Conservation (phyloP, 129 eudicot genomes). For the Escallonia rubra region DNA sequence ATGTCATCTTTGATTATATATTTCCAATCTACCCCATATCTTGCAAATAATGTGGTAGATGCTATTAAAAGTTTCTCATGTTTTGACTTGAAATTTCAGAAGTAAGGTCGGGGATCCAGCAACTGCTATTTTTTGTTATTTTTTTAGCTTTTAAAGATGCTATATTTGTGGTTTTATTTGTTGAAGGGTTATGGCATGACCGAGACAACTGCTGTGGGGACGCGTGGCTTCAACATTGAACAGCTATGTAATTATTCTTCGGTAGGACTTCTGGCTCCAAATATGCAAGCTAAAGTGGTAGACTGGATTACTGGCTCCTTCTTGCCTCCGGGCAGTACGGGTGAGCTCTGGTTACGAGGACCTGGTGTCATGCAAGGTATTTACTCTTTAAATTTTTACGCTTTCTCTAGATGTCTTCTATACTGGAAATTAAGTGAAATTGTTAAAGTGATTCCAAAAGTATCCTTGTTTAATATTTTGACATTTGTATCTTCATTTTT, state of each 20-base stretch:
- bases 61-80: background rate
- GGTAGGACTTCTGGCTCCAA: constrained; percentile 80
- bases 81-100: no score
- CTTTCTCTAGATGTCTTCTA: background rate
- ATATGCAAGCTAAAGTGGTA: constrained; percentile 78
- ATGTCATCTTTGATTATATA: no score
- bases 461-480: no score
- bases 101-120: no score
- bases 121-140: no score
- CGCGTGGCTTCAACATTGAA: constrained; percentile 49
- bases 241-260: constrained; percentile 43
- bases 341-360: constrained; percentile 83
- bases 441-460: background rate
- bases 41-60: no score
- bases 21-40: no score
- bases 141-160: no score
- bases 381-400: background rate
- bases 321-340: constrained; percentile 65
- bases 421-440: background rate
- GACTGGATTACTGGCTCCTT: constrained; percentile 54
- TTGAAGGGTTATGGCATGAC: constrained; percentile 75
- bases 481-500: no score
- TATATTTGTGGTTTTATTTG: background rate
- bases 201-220: constrained; percentile 62
- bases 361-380: constrained; percentile 87